These are phyloP conservation scores for Coelastrella sp. DNA, from an alignment of 139 green algal genomes.

Conservation along the genomic window DNA sequence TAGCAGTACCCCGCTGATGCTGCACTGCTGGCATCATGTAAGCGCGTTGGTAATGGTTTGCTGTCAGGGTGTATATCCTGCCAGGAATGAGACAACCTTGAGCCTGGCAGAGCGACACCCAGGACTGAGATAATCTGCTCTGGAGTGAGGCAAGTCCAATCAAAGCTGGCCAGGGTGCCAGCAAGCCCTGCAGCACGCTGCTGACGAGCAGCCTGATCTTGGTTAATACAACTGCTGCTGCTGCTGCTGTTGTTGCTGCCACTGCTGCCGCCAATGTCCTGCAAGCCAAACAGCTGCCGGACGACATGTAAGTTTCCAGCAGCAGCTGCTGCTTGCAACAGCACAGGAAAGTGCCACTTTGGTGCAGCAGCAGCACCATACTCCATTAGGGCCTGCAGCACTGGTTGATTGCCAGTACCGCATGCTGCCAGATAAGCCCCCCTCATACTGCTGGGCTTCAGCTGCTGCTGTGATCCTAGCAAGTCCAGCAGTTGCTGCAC, in stretches of 20 bases:
- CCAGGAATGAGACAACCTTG: no score
- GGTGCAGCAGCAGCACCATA: neutral
- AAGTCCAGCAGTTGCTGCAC: neutral
- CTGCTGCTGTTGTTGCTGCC: slow-evolving; percentile 4
- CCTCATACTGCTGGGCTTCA: neutral
- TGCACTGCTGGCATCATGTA: no score
- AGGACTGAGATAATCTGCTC: neutral
- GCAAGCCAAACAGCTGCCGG: neutral
- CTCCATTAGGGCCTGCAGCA: neutral
- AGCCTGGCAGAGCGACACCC: no score
- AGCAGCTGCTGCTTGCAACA: neutral
- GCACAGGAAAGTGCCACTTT: neutral
- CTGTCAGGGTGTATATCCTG: no score
- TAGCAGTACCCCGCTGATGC: no score
- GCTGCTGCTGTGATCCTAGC: neutral
- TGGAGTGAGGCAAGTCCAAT: neutral
- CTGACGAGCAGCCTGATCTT: neutral
- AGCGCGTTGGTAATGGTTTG: no score
- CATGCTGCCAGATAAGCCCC: neutral
- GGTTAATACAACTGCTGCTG: neutral
- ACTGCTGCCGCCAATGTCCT: neutral
- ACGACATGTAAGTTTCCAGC: neutral
- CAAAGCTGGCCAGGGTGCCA: neutral
- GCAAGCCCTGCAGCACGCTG: no score
- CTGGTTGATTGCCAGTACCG: neutral